Conservation (phyloP, 768 basidiomycete genomes). For the Boletus subcaerulescens region DNA sequence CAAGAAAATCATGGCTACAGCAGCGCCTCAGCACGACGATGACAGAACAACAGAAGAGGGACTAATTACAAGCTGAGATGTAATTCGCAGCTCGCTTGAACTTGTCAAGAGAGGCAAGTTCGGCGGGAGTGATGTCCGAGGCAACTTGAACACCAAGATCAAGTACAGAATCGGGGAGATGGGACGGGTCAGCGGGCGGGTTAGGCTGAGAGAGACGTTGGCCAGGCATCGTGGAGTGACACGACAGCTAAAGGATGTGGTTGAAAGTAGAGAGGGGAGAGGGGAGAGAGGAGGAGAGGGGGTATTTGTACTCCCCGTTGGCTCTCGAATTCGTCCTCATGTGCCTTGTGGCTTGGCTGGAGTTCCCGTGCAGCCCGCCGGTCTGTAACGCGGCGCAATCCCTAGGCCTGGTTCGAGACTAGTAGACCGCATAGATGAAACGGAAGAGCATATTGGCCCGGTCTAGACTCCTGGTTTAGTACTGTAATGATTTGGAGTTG, state of each 20-base stretch:
- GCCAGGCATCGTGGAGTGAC: slow-evolving; percentile 47
- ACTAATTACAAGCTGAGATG: slow-evolving; percentile 60
- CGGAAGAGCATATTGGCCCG: too few relatives aligned
- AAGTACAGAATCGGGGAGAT: slow-evolving; percentile 56
- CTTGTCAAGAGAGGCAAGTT: slow-evolving; percentile 48
- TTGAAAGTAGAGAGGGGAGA: too few relatives aligned
- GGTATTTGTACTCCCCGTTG: too few relatives aligned
- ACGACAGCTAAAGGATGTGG: background rate
- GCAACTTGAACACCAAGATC: slow-evolving; percentile 48
- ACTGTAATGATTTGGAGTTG: too few relatives aligned
- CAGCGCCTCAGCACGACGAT: background rate
- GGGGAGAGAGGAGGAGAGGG: too few relatives aligned
- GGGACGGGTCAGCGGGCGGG: slow-evolving; percentile 68
- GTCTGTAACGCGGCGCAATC: too few relatives aligned
- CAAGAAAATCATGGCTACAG: slow-evolving; percentile 80
- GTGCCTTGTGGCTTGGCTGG: too few relatives aligned
- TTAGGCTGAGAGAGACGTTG: slow-evolving; percentile 58
- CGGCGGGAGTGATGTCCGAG: slow-evolving; percentile 45
- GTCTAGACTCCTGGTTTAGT: too few relatives aligned
- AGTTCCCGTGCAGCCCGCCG: too few relatives aligned
- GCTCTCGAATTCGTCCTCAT: too few relatives aligned
- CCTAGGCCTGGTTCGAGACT: too few relatives aligned
- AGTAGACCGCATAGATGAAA: too few relatives aligned
- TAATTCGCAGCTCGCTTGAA: slow-evolving; percentile 67
- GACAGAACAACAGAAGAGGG: background rate